Conservation (phyloP, 352 stramenopile genomes). For the Globisporangium uncinulatum region DNA sequence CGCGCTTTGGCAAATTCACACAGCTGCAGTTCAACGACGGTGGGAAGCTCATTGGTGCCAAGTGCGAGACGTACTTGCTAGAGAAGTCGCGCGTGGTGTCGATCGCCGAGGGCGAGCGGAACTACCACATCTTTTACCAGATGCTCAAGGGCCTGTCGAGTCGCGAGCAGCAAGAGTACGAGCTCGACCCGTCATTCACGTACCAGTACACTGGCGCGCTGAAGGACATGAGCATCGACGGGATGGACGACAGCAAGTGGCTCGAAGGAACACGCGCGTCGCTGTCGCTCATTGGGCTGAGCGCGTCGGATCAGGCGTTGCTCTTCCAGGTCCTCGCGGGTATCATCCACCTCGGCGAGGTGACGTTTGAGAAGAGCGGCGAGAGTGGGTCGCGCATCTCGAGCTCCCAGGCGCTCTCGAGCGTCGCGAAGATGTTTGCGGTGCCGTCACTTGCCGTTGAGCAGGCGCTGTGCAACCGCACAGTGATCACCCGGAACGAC, state of each 20-base stretch:
- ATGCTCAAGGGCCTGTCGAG: slow-evolving; percentile 62
- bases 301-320: slow-evolving; percentile 38
- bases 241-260: slow-evolving; percentile 83
- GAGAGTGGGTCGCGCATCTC: slow-evolving; percentile 75
- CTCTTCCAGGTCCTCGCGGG: slow-evolving; percentile 87
- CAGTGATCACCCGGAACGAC: slow-evolving; percentile 88
- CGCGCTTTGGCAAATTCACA: slow-evolving; percentile 89
- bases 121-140: slow-evolving; percentile 99
- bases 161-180: slow-evolving; percentile 47
- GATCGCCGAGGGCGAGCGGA: slow-evolving; percentile 94
- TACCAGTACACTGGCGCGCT: slow-evolving; percentile 78
- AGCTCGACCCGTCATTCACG: slow-evolving; percentile 51
- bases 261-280: slow-evolving; percentile 73
- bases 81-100: slow-evolving; percentile 95
- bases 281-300: slow-evolving; percentile 72
- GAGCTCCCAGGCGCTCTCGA: slow-evolving; percentile 44
- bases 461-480: slow-evolving; percentile 89
- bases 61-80: slow-evolving; percentile 93
- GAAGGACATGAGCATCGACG: slow-evolving; percentile 75
- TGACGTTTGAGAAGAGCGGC: slow-evolving; percentile 83
- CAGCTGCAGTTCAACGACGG: slow-evolving; percentile 82
- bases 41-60: slow-evolving; percentile 79
- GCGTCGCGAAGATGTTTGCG: slow-evolving; percentile 89
- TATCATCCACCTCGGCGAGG: slow-evolving; percentile 95
- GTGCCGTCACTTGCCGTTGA: slow-evolving; percentile 85